These are phyloP conservation scores for Gynostemma pentaphyllum DNA, from an alignment of 306 rosid species.

Conservation along the genomic window DNA sequence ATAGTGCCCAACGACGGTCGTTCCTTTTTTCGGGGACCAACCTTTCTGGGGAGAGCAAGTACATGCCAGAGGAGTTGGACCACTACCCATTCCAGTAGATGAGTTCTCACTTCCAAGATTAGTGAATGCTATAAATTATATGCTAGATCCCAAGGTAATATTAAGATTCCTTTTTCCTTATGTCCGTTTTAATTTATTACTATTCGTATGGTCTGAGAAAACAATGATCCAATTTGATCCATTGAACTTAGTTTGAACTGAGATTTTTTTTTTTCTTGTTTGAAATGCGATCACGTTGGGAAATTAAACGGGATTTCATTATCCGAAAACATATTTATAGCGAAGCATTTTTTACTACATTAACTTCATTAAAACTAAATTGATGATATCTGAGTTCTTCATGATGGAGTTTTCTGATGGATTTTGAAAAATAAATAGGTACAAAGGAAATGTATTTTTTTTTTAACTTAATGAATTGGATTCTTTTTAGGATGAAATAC, in stretches of 20 bases:
- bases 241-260: neutral
- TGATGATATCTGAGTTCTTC: no score
- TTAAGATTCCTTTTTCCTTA: neutral
- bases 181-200: neutral
- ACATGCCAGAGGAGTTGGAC: constrained; percentile 86
- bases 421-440: neutral
- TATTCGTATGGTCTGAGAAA: neutral
- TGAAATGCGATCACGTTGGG: no score
- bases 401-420: neutral
- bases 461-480: neutral
- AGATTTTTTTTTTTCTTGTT: neutral
- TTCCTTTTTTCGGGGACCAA: constrained; percentile 97
- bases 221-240: neutral
- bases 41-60: constrained; percentile 99
- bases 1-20: constrained; percentile 87
- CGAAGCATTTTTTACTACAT: no score
- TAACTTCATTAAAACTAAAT: neutral
- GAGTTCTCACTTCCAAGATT: constrained; percentile 81
- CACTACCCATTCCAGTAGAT: constrained; percentile 78
- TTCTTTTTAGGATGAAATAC: neutral
- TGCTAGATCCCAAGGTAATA: constrained; percentile 82
- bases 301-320: no score
- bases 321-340: no score
- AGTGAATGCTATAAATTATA: constrained; percentile 56
- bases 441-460: no score